Percentiles rank a stretch among this genome's conserved stretches.
Conservation (phyloP, 768 basidiomycete species). For the Leucosporidium yakuticum region DNA sequence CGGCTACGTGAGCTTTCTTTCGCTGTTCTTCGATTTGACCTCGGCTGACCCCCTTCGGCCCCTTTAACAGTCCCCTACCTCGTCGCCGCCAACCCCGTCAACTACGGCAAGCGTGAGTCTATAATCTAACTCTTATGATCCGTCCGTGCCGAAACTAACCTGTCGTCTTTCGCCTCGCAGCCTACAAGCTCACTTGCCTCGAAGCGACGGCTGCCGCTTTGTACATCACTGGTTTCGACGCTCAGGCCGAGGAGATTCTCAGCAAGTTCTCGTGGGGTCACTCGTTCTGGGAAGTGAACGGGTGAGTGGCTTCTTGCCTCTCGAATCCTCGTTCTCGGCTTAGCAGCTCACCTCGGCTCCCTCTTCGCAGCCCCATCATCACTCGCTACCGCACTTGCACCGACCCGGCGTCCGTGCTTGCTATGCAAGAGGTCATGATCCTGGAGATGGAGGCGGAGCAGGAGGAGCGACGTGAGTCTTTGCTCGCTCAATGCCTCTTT, state of each 20-base stretch:
- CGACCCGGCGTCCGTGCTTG: constrained; percentile 56
- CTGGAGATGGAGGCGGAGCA: constrained; percentile 45
- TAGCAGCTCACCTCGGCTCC: background rate
- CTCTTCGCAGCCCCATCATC: constrained; percentile 53
- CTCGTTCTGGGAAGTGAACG: constrained; percentile 79
- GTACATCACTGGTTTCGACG: constrained; percentile 80
- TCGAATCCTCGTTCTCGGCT: background rate
- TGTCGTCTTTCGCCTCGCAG: background rate
- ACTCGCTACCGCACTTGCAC: constrained; percentile 69
- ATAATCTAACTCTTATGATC: no score
- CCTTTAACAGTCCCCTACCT: constrained; percentile 75
- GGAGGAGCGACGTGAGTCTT: constrained; percentile 29
- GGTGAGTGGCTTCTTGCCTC: constrained; percentile 48
- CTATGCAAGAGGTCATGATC: constrained; percentile 52
- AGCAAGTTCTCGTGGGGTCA: constrained; percentile 85
- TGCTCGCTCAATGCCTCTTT: no score
- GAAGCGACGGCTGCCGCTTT: constrained; percentile 76
- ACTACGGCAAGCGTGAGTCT: constrained; percentile 73
- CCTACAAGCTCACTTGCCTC: constrained; percentile 91
- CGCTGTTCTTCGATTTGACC: background rate
- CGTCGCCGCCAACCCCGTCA: constrained; percentile 90
- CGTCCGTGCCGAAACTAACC: background rate
- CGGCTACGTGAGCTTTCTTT: constrained; percentile 61
- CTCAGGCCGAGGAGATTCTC: constrained; percentile 70
- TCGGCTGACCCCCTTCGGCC: background rate